A percentile compares a stretch with the other conserved stretches of the same genome.
phyloP scores from a whole-genome alignment of 2,329 filamentous ascomycete genomes.

The Pestalotiopsis sp. region DNA sequence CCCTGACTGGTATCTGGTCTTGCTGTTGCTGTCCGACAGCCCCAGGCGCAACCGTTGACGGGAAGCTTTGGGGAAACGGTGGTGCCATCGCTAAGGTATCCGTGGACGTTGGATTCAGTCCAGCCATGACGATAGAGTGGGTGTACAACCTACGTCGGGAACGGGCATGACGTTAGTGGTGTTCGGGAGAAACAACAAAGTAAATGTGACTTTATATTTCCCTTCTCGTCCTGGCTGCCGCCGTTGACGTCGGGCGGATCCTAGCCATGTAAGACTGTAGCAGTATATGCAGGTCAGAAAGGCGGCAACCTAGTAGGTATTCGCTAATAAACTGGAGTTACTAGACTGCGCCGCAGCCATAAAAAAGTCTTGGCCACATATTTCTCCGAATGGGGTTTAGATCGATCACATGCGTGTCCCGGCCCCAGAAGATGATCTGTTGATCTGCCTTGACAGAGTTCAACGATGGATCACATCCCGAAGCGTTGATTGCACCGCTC shows the following conservation, averaged over 20 bases:
- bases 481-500: not conserved
- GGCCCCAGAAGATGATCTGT: not conserved
- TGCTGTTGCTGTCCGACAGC: not conserved
- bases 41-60: not conserved
- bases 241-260: not conserved
- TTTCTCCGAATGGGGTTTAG: slow-evolving; percentile 1
- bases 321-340: not conserved
- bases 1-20: not conserved
- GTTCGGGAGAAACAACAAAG: not conserved
- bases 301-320: not conserved
- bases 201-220: slow-evolving; percentile 10
- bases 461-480: not conserved
- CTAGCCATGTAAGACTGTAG: not conserved
- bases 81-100: not conserved
- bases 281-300: not conserved
- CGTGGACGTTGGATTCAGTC: not conserved
- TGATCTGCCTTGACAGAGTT: not conserved
- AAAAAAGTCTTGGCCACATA: slow-evolving; percentile 4
- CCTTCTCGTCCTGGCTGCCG: not conserved
- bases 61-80: not conserved
- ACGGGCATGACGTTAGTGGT: not conserved
- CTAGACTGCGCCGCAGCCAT: not conserved
- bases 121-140: not conserved
- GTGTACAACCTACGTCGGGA: not conserved
- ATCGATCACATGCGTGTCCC: not conserved